Base-by-base conservation (phyloP, 345 rosid genomes). In the Eucalyptus shirleyi region DNA sequence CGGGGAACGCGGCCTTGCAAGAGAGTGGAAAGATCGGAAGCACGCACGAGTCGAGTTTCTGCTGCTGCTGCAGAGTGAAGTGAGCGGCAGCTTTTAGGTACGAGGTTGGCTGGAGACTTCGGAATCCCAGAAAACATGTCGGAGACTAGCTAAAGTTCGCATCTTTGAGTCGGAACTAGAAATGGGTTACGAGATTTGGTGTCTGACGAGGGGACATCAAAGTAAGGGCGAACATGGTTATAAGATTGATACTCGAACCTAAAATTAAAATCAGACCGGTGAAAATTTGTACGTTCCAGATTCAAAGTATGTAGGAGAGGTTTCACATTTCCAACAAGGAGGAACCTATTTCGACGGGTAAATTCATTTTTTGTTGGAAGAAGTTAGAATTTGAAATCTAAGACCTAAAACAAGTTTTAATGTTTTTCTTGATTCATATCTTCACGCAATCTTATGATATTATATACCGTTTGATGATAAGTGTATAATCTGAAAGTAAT, bases 401-500 rank as follows among this genome's bases (percentile, higher is more conserved):
- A 0, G 0, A 7, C 21, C 1, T 17, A 0, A 18, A 0, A 51
- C 1, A 6, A 51, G 1, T 18, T 51, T 3, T 53, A 1, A 53
- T 7, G 1, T 18, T 53, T 7, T 53, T 1, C 2, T 51, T 51
- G 0, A 51, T 51, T 50, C 1, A 1, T 51, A 18, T 51, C 9
- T 51, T 7, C 4, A 51, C 0, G 4, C 4, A 51, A 18, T 51
- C 2, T 51, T 18, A 3, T 0, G 0, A 51, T 18, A 51, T 51
- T 51, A 0, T 51, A 0, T 51, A 17, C 2, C 0, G 1, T 51
- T 51, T 51, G 21, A 17, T 51, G 0, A 17, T 51, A 0, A 17
- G 0, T 51, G 2, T 17, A 51, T 51, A 17, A 51, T 0, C 0
- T 3, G 0, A 0, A 51, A 3, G 0, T 0, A 17, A 0, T 51